phyloP scores from a whole-genome alignment of 768 basidiomycete genomes.

The Xerocomus potaroensis region DNA sequence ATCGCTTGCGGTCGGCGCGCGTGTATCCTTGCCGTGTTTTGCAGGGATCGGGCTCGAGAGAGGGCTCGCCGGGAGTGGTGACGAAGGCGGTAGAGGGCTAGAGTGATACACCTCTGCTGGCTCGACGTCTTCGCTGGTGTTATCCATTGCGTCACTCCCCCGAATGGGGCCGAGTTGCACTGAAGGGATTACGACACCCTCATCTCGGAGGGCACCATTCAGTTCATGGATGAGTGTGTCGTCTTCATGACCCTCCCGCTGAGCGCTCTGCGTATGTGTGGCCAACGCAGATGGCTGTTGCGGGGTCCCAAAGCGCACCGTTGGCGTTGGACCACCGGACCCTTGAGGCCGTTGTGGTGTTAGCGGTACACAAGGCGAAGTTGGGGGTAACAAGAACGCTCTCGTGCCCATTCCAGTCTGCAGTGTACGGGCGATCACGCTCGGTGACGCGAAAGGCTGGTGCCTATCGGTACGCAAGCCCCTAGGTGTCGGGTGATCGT shows the following conservation, averaged over 20 bases:
- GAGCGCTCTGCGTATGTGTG: neutral
- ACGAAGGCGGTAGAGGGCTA: constrained; percentile 57
- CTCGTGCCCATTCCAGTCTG: constrained; percentile 14
- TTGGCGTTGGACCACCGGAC: neutral
- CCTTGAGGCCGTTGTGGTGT: neutral
- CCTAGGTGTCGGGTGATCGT: constrained; percentile 11
- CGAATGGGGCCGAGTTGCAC: too few species aligned
- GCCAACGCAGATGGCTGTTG: neutral
- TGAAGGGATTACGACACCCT: constrained; percentile 38
- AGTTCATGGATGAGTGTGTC: constrained; percentile 31
- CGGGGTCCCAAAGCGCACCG: too few species aligned
- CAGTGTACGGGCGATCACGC: constrained; percentile 5
- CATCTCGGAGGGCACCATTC: constrained; percentile 38
- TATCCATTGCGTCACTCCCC: constrained; percentile 12
- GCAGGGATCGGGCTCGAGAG: constrained; percentile 23
- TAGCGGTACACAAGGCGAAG: constrained; percentile 19
- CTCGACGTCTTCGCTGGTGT: too few species aligned
- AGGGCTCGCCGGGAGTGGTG: constrained; percentile 56
- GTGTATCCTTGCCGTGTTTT: constrained; percentile 4
- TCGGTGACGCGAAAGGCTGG: constrained; percentile 11
- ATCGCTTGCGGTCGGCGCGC: constrained; percentile 6
- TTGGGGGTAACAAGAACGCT: constrained; percentile 25
- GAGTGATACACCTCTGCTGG: constrained; percentile 32
- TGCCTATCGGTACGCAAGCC: constrained; percentile 2
- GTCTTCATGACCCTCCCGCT: constrained; percentile 21